Evolutionary conservation across 2,329 filamentous ascomycete species (phyloP).

Genomic region (Macroventuria anomochaeta): DNA sequence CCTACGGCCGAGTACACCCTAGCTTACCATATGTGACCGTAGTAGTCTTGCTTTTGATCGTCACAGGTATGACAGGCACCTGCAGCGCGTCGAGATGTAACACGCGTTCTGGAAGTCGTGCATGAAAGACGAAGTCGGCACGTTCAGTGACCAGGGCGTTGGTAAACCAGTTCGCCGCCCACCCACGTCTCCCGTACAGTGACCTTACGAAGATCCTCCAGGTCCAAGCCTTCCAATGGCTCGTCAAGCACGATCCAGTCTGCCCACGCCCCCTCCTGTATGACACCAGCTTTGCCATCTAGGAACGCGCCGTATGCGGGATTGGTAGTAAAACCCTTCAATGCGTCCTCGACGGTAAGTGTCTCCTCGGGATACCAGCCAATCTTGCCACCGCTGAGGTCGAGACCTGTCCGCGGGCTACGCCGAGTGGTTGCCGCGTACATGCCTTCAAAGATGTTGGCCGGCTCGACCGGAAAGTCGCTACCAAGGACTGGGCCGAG

Average conservation of each 20-base stretch:
- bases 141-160: conserved; percentile 18
- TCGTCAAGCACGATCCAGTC: conserved; percentile 75
- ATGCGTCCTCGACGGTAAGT: conserved; percentile 64
- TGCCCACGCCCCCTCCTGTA: conserved; percentile 66
- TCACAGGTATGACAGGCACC: not conserved
- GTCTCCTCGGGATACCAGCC: conserved; percentile 68
- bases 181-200: conserved; percentile 73
- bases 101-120: conserved; percentile 1
- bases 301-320: conserved; percentile 66
- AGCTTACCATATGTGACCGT: not conserved
- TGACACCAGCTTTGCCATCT: conserved; percentile 65
- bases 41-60: not conserved
- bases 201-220: conserved; percentile 61
- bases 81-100: not conserved
- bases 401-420: conserved; percentile 58
- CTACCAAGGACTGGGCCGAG: conserved; percentile 66
- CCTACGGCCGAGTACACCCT: conserved; percentile 7
- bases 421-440: conserved; percentile 70
- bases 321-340: conserved; percentile 67
- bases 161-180: conserved; percentile 57
- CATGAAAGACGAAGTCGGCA: conserved; percentile 9
- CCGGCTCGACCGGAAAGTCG: conserved; percentile 75
- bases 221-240: conserved; percentile 58
- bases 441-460: conserved; percentile 70
- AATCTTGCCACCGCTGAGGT: conserved; percentile 53